phyloP scores from a whole-genome alignment of 2,329 filamentous ascomycete genomes.

The Fusarium xyrophilum region DNA sequence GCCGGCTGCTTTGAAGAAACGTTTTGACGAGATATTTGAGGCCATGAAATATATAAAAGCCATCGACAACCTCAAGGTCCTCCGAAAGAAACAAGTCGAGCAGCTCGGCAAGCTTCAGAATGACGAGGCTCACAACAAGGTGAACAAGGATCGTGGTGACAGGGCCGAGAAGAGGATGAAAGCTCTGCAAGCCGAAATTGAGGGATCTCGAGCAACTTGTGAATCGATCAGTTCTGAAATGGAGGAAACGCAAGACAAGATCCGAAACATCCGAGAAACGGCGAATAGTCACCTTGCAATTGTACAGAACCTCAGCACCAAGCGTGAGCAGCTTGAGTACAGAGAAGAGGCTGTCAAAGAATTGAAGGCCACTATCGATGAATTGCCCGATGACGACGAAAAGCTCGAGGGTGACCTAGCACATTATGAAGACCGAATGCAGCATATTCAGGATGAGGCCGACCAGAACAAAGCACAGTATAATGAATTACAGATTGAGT shows the following conservation, averaged over 20 bases:
- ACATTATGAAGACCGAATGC: constrained; percentile 79
- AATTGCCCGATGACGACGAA: constrained; percentile 79
- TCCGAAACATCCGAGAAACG: constrained; percentile 72
- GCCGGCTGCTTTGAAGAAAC: constrained; percentile 83
- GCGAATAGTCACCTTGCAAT: constrained; percentile 77
- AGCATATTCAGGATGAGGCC: constrained; percentile 68
- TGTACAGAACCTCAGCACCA: constrained; percentile 76
- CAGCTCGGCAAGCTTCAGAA: constrained; percentile 76
- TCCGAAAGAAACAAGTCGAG: constrained; percentile 83
- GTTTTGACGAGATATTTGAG: constrained; percentile 97
- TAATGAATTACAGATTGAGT: constrained; percentile 63
- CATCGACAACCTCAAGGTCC: constrained; percentile 89
- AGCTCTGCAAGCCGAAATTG: constrained; percentile 71
- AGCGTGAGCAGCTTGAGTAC: constrained; percentile 75
- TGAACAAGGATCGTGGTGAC: constrained; percentile 84
- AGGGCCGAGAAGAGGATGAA: constrained; percentile 70
- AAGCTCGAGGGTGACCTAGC: constrained; percentile 74
- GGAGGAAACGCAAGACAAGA: constrained; percentile 62
- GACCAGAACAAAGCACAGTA: constrained; percentile 70
- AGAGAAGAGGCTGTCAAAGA: constrained; percentile 74
- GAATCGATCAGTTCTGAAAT: constrained; percentile 66
- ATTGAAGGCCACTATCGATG: constrained; percentile 74
- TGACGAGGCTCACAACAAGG: constrained; percentile 78
- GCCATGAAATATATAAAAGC: constrained; percentile 96
- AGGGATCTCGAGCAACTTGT: constrained; percentile 64